A percentile compares a stretch with the other conserved stretches of the same genome.
Conservation (phyloP, 2,329 filamentous ascomycete genomes). For the Simplicillium aogashimaense region DNA sequence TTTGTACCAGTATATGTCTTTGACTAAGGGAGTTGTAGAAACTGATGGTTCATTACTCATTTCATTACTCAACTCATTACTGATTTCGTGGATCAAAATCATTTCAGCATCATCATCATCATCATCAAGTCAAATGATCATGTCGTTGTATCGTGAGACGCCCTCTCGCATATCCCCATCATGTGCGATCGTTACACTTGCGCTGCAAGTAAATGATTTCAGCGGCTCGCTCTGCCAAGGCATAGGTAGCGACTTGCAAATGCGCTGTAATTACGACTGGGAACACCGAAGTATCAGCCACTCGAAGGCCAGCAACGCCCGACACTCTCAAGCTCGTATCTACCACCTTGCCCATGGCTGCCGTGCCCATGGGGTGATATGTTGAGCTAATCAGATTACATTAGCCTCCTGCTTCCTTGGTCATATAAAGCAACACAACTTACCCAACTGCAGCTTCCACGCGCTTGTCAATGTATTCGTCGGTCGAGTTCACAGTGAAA, state of each 20-base stretch:
- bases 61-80: not conserved
- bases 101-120: no score
- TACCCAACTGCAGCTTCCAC: conserved; percentile 8
- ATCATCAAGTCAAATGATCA: no score
- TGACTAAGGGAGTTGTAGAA: no score
- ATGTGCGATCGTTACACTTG: not conserved
- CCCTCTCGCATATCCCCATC: no score
- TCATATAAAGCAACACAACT: not conserved
- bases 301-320: conserved; percentile 23
- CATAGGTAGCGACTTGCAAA: conserved; percentile 39
- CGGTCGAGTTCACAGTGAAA: conserved; percentile 11
- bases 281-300: conserved; percentile 28
- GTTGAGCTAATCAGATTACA: conserved; percentile 9
- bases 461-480: conserved; percentile 18
- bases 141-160: no score
- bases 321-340: conserved; percentile 25
- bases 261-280: conserved; percentile 24
- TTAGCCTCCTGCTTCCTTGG: not conserved
- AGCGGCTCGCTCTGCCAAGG: conserved; percentile 49
- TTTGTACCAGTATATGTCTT: no score
- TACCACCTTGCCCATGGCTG: conserved; percentile 34
- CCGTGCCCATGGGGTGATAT: conserved; percentile 18
- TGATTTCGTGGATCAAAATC: conserved; percentile 6
- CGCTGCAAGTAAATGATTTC: conserved; percentile 32
- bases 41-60: no score